Evolutionary conservation across 352 stramenopile species (phyloP), one percentile per base, ranked within the genome.

Genomic region (Globisporangium cylindrosporum): DNA sequence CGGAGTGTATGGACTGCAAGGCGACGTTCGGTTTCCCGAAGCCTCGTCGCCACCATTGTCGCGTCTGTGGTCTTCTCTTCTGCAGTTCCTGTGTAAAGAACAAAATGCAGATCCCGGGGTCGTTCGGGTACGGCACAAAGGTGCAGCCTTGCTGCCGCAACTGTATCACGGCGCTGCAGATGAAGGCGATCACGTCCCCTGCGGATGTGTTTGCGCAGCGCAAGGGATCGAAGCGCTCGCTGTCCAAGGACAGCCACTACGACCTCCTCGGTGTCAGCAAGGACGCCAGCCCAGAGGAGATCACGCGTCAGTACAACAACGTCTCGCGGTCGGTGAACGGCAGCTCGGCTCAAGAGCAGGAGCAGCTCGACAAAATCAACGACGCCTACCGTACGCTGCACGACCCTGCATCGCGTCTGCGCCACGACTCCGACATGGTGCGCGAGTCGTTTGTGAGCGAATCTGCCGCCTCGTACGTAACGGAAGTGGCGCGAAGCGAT

Each of bases 1-100:
- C 29, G 69, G 86, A 95, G 61, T 95, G 88, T 68, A 95, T 95
- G 88, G 86, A 95, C 77, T 95, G 88, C 72, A 90, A 92, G 58
- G 70, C 83, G n/a, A 67, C 77, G 20, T 95, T 95, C 67, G 86
- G 83, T 43, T 93, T 94, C 65, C 81, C 83, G 48, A 92, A 93
- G 72, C 83, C 85, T 15, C 84, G 84, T 64, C 88, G 88, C 14
- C 88, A 95, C 75, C 88, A 95, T 71, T 95, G 88, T 70, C 88
- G 88, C 56, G 88, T 95, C 32, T 95, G 88, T 48, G 88, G 88
- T 41, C 68, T 94, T 57, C 74, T 95, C 6, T 95, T 92, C 74
- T 95, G 88, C 61, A 84, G 86, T 22, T 59, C 81, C 4, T 95
- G 88, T 68, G 86, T 95, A 62, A 78, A 88, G 68, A 91, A 92